Percentiles rank a stretch among this genome's conserved stretches.
phyloP scores from a whole-genome alignment of 1,284 basidiomycete genomes.

The Austroboletus niveus region DNA sequence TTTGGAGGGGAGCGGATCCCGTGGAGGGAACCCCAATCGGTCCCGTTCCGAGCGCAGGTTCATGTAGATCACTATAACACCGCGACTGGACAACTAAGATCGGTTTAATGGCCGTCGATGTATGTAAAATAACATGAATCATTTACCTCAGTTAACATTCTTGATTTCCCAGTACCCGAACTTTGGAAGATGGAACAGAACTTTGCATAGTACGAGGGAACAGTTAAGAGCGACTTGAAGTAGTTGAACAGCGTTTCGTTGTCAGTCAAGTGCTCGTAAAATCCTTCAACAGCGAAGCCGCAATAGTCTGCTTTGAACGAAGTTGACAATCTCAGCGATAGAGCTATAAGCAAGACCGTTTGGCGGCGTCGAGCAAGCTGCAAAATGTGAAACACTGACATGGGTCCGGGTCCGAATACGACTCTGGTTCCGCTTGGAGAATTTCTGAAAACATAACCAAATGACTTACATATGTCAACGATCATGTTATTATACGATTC shows the following conservation, averaged over 20 bases:
- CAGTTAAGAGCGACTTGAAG: not conserved
- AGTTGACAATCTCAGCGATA: not conserved
- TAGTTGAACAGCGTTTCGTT: not conserved
- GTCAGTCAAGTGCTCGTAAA: not conserved
- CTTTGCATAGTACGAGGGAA: not conserved
- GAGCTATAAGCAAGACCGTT: not conserved
- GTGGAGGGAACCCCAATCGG: conserved; percentile 4
- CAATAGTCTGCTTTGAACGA: not conserved
- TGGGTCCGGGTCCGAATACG: not conserved
- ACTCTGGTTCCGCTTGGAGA: no score
- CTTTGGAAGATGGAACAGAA: no score
- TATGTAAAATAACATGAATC: not conserved
- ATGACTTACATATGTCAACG: not conserved
- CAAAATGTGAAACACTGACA: not conserved
- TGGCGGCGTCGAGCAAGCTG: no score
- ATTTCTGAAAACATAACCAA: no score
- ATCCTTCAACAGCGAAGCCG: not conserved
- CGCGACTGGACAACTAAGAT: conserved; percentile 9
- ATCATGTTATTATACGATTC: no score
- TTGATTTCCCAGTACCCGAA: conserved; percentile 8
- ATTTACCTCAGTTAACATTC: conserved; percentile 17
- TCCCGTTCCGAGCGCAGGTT: conserved; percentile 8
- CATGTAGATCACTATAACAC: conserved; percentile 19
- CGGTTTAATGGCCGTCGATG: not conserved
- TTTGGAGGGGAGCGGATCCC: conserved; percentile 8